Evolutionary conservation across 495 filamentous ascomycete species (phyloP).

Genomic region (Tuber aestivum): DNA sequence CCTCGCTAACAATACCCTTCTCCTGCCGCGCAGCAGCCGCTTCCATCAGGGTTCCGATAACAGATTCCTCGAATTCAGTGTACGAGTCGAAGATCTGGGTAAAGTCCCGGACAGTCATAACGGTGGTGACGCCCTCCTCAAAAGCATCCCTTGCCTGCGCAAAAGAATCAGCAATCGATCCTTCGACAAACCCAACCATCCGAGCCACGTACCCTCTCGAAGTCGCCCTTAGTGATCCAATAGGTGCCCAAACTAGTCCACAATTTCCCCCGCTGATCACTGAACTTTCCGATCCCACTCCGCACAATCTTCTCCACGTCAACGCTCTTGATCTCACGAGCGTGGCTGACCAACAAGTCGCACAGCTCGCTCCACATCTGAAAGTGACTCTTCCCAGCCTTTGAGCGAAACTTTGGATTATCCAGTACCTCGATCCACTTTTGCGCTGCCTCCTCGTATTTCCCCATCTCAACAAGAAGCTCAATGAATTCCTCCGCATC

Average conservation of each 20-base stretch:
- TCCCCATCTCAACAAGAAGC: slow-evolving; percentile 70
- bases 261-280: slow-evolving; percentile 92
- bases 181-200: neutral
- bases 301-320: slow-evolving; percentile 90
- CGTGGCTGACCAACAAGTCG: slow-evolving; percentile 88
- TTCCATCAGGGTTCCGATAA: slow-evolving; percentile 88
- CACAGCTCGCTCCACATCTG: slow-evolving; percentile 98
- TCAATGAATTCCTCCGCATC: slow-evolving; percentile 93
- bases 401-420: slow-evolving; percentile 85
- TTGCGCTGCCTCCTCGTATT: slow-evolving; percentile 88
- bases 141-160: slow-evolving; percentile 77
- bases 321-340: slow-evolving; percentile 78
- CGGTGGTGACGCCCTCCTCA: slow-evolving; percentile 94
- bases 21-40: slow-evolving; percentile 72
- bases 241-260: slow-evolving; percentile 96
- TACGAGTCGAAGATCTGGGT: slow-evolving; percentile 95
- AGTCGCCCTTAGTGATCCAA: slow-evolving; percentile 88
- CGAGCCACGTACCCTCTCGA: slow-evolving; percentile 54
- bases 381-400: slow-evolving; percentile 88
- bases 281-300: slow-evolving; percentile 86
- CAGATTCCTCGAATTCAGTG: slow-evolving; percentile 92
- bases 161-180: slow-evolving; percentile 15
- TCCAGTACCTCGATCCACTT: slow-evolving; percentile 92
- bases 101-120: slow-evolving; percentile 99
- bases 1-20: slow-evolving; percentile 72